A percentile compares a stretch with the other conserved stretches of the same genome.
Conservation (phyloP, 2,329 filamentous ascomycete genomes). For the Sphaerulina musiva region DNA sequence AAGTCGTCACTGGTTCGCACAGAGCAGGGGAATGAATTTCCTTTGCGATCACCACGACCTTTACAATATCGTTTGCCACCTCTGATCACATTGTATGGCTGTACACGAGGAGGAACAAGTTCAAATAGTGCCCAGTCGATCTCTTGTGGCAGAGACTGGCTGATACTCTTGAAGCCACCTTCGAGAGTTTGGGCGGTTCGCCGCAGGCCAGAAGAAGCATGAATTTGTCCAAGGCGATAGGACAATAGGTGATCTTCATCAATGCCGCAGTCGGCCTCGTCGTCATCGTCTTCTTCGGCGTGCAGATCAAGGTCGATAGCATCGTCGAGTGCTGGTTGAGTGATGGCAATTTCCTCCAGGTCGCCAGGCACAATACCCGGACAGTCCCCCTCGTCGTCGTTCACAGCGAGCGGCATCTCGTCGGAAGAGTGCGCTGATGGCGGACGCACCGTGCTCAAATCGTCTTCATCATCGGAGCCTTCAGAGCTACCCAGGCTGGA, state of each 20-base stretch:
- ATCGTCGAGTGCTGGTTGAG: slow-evolving; percentile 77
- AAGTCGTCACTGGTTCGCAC: slow-evolving; percentile 58
- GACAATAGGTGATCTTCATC: slow-evolving; percentile 73
- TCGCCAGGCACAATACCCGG: slow-evolving; percentile 68
- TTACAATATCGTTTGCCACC: slow-evolving; percentile 40
- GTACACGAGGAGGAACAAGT: slow-evolving; percentile 64
- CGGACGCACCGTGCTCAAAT: slow-evolving; percentile 36
- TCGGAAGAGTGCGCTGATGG: slow-evolving; percentile 26
- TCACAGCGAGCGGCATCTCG: slow-evolving; percentile 12
- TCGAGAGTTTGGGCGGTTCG: slow-evolving; percentile 40
- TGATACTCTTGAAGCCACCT: slow-evolving; percentile 45
- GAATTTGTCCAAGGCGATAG: slow-evolving; percentile 73
- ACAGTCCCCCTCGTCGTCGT: slow-evolving; percentile 55
- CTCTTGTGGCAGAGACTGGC: slow-evolving; percentile 65
- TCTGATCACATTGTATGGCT: slow-evolving; percentile 65
- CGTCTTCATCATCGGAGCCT: slow-evolving; percentile 52
- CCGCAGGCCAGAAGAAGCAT: slow-evolving; percentile 83
- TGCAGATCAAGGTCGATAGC: slow-evolving; percentile 65
- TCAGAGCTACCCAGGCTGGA: slow-evolving; percentile 41
- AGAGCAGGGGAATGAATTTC: slow-evolving; percentile 38
- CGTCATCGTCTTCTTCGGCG: slow-evolving; percentile 74
- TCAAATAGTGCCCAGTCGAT: slow-evolving; percentile 93
- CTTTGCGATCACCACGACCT: slow-evolving; percentile 25
- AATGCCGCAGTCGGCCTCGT: slow-evolving; percentile 63
- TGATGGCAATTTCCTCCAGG: slow-evolving; percentile 72